Evolutionary conservation across 768 basidiomycete genomes (phyloP).

Genomic region (Royoungia palumana): DNA sequence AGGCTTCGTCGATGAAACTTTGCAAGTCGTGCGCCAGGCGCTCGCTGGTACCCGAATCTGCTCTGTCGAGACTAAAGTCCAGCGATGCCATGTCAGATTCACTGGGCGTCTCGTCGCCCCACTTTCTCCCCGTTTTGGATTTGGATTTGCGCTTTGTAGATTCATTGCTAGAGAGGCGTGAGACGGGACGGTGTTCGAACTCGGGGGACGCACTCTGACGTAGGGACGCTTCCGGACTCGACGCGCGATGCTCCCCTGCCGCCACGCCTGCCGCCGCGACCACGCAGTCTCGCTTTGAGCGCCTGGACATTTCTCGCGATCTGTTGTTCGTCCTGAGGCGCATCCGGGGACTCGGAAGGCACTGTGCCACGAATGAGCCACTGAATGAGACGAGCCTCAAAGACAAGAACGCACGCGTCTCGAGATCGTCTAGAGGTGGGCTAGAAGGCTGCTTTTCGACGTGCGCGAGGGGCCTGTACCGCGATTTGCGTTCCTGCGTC

Average conservation of each 20-base stretch:
- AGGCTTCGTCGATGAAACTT: slow-evolving; percentile 62
- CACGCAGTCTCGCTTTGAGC: slow-evolving; percentile 80
- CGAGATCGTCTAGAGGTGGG: slow-evolving; percentile 55
- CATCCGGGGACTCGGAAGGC: slow-evolving; percentile 47
- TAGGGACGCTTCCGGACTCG: slow-evolving; percentile 47
- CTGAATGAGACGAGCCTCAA: background rate
- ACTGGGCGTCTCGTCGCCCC: slow-evolving; percentile 79
- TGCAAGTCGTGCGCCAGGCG: slow-evolving; percentile 48
- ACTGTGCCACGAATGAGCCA: slow-evolving; percentile 27
- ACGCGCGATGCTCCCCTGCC: slow-evolving; percentile 47
- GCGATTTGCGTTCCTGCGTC: slow-evolving; percentile 67
- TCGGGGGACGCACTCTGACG: slow-evolving; percentile 61
- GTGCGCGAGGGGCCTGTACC: slow-evolving; percentile 44
- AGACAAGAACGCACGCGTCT: slow-evolving; percentile 44
- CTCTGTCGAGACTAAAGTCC: slow-evolving; percentile 75
- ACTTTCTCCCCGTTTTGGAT: slow-evolving; percentile 79
- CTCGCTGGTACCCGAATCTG: slow-evolving; percentile 32
- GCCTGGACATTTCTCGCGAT: slow-evolving; percentile 92
- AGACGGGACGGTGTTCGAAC: background rate
- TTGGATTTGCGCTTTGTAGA: slow-evolving; percentile 60
- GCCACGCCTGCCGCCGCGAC: slow-evolving; percentile 61
- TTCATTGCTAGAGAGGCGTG: slow-evolving; percentile 54
- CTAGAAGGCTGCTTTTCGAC: slow-evolving; percentile 36
- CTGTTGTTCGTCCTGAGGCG: slow-evolving; percentile 75
- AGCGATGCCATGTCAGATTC: slow-evolving; percentile 91